Evolutionary conservation across 495 filamentous ascomycete genomes (phyloP).

Genomic region (Hamigera avellanea): DNA sequence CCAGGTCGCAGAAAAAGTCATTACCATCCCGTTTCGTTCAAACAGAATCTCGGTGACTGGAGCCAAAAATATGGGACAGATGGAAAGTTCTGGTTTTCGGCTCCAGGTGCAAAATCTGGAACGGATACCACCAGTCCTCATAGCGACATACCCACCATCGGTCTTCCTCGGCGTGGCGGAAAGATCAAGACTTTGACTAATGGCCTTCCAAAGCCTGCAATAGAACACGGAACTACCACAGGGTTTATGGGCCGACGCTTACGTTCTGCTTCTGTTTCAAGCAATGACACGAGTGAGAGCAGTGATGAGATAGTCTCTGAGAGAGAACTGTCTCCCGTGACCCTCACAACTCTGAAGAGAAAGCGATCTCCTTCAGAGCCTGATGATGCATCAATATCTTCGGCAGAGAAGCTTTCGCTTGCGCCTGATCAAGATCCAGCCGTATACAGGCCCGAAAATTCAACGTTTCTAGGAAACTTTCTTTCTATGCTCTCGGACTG

Average conservation of each 20-base stretch:
- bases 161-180: constrained; percentile 21
- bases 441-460: constrained; percentile 17
- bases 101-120: constrained; percentile 2
- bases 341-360: constrained; percentile 22
- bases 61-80: constrained; percentile 39
- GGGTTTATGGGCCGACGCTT: not conserved
- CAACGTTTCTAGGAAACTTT: constrained; percentile 31
- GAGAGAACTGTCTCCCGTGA: constrained; percentile 9
- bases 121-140: constrained; percentile 4
- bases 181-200: constrained; percentile 1
- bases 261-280: constrained; percentile 16
- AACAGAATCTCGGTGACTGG: constrained; percentile 29
- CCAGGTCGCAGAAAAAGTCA: constrained; percentile 20
- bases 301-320: constrained; percentile 19
- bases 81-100: constrained; percentile 38
- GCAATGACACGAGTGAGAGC: constrained; percentile 21
- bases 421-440: constrained; percentile 11
- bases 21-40: constrained; percentile 38
- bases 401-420: constrained; percentile 17
- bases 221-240: constrained; percentile 5
- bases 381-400: constrained; percentile 16
- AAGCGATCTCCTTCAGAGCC: constrained; percentile 31
- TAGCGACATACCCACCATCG: constrained; percentile 30
- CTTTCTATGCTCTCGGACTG: constrained; percentile 35
- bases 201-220: not conserved